phyloP scores from a whole-genome alignment of 345 rosid species.

The Limnanthes douglasii region DNA sequence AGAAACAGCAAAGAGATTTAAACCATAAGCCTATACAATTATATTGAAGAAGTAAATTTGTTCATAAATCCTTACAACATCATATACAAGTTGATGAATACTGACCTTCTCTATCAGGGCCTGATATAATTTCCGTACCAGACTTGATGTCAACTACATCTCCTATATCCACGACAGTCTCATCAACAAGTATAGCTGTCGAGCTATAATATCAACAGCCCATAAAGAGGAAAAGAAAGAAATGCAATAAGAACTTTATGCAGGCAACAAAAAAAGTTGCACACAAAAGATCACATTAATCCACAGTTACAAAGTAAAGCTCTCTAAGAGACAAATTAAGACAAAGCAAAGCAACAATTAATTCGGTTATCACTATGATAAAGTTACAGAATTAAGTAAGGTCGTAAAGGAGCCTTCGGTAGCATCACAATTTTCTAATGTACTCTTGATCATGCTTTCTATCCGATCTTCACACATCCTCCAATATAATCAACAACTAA shows the following conservation, averaged over 20 bases:
- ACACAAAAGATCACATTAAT: neutral
- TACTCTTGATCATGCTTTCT: too few species aligned
- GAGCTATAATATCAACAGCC: slow-evolving; percentile 23
- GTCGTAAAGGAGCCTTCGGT: too few species aligned
- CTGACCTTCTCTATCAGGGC: slow-evolving; percentile 50
- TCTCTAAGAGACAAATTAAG: too few species aligned
- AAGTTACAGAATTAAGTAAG: too few species aligned
- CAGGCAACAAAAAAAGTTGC: neutral
- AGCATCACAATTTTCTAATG: too few species aligned
- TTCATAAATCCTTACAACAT: neutral
- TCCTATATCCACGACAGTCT: slow-evolving; percentile 22
- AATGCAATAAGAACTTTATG: neutral
- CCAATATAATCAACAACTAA: too few species aligned
- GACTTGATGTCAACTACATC: slow-evolving; percentile 29
- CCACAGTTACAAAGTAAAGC: neutral
- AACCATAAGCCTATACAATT: neutral
- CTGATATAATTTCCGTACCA: slow-evolving; percentile 61
- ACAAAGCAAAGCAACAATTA: too few species aligned
- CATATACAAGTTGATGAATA: neutral
- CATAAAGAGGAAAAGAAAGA: slow-evolving; percentile 1
- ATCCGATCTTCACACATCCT: too few species aligned
- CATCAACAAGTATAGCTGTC: slow-evolving; percentile 48
- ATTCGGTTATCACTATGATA: too few species aligned
- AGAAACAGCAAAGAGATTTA: slow-evolving; percentile 2
- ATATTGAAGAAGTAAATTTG: neutral